A percentile compares a stretch with the other conserved stretches of the same genome.
phyloP scores from a whole-genome alignment of 345 rosid species.

The Eucalyptus sp. region DNA sequence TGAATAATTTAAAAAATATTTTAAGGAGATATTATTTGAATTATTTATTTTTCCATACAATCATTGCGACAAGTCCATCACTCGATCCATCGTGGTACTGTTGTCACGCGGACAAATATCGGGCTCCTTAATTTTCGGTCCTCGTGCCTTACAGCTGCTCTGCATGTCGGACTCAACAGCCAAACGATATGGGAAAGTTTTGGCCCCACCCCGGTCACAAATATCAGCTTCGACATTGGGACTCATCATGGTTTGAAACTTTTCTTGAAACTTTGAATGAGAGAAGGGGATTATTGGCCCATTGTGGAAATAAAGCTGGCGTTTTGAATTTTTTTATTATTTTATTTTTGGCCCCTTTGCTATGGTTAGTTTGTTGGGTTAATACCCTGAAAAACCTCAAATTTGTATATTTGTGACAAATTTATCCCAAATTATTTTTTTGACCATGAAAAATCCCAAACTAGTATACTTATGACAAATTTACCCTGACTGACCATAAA shows the following conservation, averaged over 20 bases:
- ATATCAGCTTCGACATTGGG: background rate
- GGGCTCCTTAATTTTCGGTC: background rate
- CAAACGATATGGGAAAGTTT: background rate
- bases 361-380: background rate
- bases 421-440: too few relatives aligned
- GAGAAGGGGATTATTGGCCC: background rate
- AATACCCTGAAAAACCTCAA: too few relatives aligned
- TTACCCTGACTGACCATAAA: too few relatives aligned
- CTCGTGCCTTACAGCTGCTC: background rate
- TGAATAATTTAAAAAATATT: fast-evolving
- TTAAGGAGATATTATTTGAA: too few relatives aligned
- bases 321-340: background rate
- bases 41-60: too few relatives aligned
- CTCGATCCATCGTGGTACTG: too few relatives aligned
- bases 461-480: too few relatives aligned
- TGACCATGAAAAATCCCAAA: too few relatives aligned
- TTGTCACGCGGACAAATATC: background rate
- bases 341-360: background rate
- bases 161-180: background rate
- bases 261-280: background rate
- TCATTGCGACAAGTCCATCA: too few relatives aligned
- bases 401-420: too few relatives aligned
- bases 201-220: background rate
- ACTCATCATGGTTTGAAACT: background rate
- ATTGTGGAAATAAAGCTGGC: background rate